These are phyloP conservation scores for Candida dajiaensis DNA, from an alignment of 805 yeast genomes.

Conservation along the genomic window DNA sequence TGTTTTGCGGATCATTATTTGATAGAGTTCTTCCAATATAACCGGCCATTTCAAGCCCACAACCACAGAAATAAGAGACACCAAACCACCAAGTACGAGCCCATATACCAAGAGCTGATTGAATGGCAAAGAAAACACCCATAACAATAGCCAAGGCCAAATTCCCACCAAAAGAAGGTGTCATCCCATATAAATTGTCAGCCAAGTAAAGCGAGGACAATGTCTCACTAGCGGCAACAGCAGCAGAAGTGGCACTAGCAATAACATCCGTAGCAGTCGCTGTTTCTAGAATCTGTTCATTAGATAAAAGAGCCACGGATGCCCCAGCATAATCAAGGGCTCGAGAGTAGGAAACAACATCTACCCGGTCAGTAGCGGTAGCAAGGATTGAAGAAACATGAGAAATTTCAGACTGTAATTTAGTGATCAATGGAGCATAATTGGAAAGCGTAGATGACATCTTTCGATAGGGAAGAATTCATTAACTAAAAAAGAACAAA, in stretches of 20 bases:
- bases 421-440: slow-evolving; percentile 13
- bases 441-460: not conserved
- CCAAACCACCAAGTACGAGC: slow-evolving; percentile 64
- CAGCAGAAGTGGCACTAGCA: slow-evolving; percentile 9
- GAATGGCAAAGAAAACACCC: slow-evolving; percentile 39
- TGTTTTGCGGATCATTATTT: slow-evolving; percentile 28
- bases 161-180: slow-evolving; percentile 55
- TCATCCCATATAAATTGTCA: slow-evolving; percentile 30
- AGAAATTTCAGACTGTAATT: slow-evolving; percentile 9
- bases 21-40: slow-evolving; percentile 55
- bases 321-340: slow-evolving; percentile 14
- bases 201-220: slow-evolving; percentile 6
- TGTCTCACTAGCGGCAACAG: slow-evolving; percentile 1
- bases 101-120: slow-evolving; percentile 36
- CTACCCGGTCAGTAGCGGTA: slow-evolving; percentile 12
- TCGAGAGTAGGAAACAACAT: slow-evolving; percentile 13
- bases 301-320: slow-evolving; percentile 10
- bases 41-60: slow-evolving; percentile 59
- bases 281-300: slow-evolving; percentile 11
- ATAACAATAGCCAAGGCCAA: slow-evolving; percentile 49
- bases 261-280: slow-evolving; percentile 9
- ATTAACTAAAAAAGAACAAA: no score
- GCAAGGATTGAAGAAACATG: slow-evolving; percentile 13
- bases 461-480: not conserved
- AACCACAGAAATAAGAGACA: slow-evolving; percentile 47